Base-by-base conservation (phyloP, 257 asterid species). In the Solanum chaucha region DNA sequence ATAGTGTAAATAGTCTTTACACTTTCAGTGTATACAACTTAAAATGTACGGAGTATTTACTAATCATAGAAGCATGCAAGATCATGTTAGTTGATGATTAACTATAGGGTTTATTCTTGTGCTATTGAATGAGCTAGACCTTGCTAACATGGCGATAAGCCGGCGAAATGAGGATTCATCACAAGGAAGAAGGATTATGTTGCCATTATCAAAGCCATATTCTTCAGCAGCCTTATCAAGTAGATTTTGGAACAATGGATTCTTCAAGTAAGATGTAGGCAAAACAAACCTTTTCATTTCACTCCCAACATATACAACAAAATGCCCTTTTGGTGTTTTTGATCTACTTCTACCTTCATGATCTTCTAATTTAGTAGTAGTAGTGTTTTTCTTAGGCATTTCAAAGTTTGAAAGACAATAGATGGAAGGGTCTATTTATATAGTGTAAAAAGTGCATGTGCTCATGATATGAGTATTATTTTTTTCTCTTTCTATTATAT, bases 231-330 rank as follows among this genome's bases (percentile, higher is more conserved):
- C 91, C 48, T 92, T 92, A 51, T 94, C 90, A 1, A 95, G 88
- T 17, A 94, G 88, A 48, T 81, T 35, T 78, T 92, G 92, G 65
- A 95, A 88, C 83, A 86, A 51, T 3, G 89, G 93, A 41, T 90
- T 92, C 90, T 90, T 93, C 93, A 95, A 86, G 81, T 87, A 92
- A 40, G 93, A 90, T 20, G 92, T 93, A 1, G 98, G 93, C 74
- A 95, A 82, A 24, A 89, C 94, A 83, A 80, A 92, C 90, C 97
- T 90, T 48, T 82, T 86, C 91, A 71, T 28, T 13, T 91, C 92
- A 2, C 86, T 90, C 1, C 97, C 98, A 15, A 94, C 97, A 20
- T 95, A 95, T 9, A 94, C 95, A 70, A 87, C 98, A 14, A 95
- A 93, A 80, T 93, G 93, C 87, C 98, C 95, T 87, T 88, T 95